Base-by-base conservation (phyloP, 805 yeast species). In the Wickerhamiella cacticola region DNA sequence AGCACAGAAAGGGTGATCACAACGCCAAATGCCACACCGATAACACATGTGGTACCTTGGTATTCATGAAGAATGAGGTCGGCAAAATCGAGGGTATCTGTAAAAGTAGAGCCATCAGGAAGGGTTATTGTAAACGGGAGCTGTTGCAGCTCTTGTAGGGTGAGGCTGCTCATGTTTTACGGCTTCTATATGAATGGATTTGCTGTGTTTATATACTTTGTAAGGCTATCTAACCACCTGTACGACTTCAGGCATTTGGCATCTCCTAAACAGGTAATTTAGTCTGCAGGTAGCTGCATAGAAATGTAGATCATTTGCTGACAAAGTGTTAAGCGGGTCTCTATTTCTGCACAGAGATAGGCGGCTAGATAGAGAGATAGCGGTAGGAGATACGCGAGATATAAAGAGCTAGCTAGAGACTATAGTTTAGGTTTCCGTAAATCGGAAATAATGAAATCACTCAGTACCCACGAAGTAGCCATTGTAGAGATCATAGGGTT, bases 11-110 rank as follows among this genome's bases (percentile, higher is more conserved):
- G 69, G 1, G 74, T 50, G 5, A 66, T 63, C 1, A 76, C 71
- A 35, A 79, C 69, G 12, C 85, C 85, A 33, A 79, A 64, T 52
- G 81, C 69, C 2, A 73, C 69, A 10, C 84, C 82, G 28, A 43
- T 15, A 22, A 43, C 13, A 7, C 38, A n/a, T n/a, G 16, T 22
- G 13, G 46, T 43, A 8, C 31, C 39, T n/a, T 23, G 15, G 31
- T 43, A 33, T 18, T 31, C 24, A 16, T 15, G 23, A 16, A 43
- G 28, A 24, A 33, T 15, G 10, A 23, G 21, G 15, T 43, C 46
- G 13, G 28, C 31, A 8, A 15, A 35, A 9, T 25, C 39, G 5
- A 43, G 39, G 8, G 18, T n/a, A 16, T 24, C 26, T 5, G n/a
- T 21, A 4, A 23, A 10, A 2, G 31, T 33, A 23, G 38, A 13